Conservation (phyloP, 768 basidiomycete species). For the Chalciporus piperatus region DNA sequence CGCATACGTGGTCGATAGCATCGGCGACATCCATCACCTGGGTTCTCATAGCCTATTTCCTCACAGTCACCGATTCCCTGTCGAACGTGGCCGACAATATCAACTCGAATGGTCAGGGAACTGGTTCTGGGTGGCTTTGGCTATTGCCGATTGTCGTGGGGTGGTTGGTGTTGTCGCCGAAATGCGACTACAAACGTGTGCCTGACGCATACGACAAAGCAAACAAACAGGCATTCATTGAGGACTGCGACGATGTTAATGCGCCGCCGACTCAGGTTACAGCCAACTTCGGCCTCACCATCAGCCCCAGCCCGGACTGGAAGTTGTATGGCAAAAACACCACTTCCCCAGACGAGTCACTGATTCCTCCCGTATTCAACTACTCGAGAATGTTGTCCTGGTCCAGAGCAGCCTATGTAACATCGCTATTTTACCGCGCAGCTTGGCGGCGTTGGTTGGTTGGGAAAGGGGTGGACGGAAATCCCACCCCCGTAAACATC, state of each 20-base stretch:
- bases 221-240: constrained; percentile 3
- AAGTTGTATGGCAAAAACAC: not conserved
- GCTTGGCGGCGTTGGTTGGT: constrained; percentile 9
- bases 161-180: constrained; percentile 41
- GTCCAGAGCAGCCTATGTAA: constrained; percentile 15
- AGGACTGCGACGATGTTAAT: not conserved
- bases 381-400: constrained; percentile 24
- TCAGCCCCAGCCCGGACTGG: constrained; percentile 9
- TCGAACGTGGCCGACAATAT: constrained; percentile 18
- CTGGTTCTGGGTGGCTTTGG: constrained; percentile 44
- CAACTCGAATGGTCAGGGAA: constrained; percentile 35
- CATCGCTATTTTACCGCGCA: constrained; percentile 16
- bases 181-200: constrained; percentile 36
- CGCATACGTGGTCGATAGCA: constrained; percentile 40
- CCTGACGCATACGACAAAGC: constrained; percentile 14
- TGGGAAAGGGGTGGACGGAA: constrained; percentile 3
- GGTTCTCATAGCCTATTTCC: constrained; percentile 42
- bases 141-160: constrained; percentile 39
- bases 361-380: constrained; percentile 25
- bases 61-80: constrained; percentile 17
- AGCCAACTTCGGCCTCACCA: constrained; percentile 15
- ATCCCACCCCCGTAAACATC: not conserved
- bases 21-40: constrained; percentile 40
- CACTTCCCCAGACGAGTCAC: constrained; percentile 23
- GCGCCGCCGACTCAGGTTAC: not conserved